Evolutionary conservation across 306 rosid species (phyloP), one percentile per base, ranked within the genome.

Genomic region (Citrullus amarus): DNA sequence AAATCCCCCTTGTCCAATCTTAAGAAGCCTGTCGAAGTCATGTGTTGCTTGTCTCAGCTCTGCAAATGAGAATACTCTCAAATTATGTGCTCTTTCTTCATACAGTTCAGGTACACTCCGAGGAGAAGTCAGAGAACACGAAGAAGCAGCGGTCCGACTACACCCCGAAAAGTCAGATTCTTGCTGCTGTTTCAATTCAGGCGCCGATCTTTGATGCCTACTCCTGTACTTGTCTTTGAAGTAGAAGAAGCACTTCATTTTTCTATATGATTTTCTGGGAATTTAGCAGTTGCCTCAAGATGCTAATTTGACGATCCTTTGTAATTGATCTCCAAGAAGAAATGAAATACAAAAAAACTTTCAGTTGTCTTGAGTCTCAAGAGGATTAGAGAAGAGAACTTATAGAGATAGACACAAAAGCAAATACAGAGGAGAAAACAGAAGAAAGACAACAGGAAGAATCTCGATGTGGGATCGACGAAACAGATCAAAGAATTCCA

Each of bases 1-100:
- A 82, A 93, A 93, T 77, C 98, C 98, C 50, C 98, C 98, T 87
- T 93, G 96, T 15, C 98, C 97, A 25, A 92, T 89, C 89, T 92
- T 89, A 65, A 81, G 84, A 72, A 90, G 84, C 85, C 88, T 86
- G 68, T 62, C 86, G 87, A 93, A 92, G 83, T 87, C 82, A 22
- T 78, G 69, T 4, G 98, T 90, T 3, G 97, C 97, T 5, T 72
- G 83, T 73, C 78, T 88, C 56, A 92, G 91, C 88, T 93, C 97
- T 0, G 67, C 6, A 57, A 80, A 87, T 14, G 93, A 84, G 84
- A 92, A 93, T 0, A 79, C 89, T 36, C 93, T 79, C 85, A 91
- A 85, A 79, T 86, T 85, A 56, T 91, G 98, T 77, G 91, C 97
- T 79, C 81, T 93, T 84, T 91, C 93, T 79, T 87, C 96, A 50